Conservation (phyloP, 2,329 filamentous ascomycete genomes). For the Arachnomyces sp. region DNA sequence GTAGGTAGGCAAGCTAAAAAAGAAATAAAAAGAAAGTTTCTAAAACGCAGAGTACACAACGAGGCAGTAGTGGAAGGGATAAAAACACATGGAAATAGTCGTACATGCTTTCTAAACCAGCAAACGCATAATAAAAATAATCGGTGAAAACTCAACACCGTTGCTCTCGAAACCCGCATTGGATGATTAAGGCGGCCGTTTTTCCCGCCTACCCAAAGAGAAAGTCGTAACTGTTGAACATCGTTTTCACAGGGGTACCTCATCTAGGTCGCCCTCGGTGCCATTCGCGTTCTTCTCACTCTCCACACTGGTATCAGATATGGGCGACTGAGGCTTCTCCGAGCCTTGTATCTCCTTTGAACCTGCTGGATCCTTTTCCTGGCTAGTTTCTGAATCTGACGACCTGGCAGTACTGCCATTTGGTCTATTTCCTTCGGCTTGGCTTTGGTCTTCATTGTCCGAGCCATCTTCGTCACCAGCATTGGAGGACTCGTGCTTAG, state of each 20-base stretch:
- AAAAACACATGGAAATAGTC: too few relatives aligned
- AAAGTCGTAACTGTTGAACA: constrained; percentile 15
- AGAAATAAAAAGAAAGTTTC: too few relatives aligned
- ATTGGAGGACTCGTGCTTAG: too few relatives aligned
- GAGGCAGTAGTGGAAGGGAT: too few relatives aligned
- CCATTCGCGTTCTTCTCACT: neutral
- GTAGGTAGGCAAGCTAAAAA: too few relatives aligned
- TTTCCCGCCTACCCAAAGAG: neutral
- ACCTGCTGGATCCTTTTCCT: neutral
- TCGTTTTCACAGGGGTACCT: constrained; percentile 15
- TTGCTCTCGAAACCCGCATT: too few relatives aligned
- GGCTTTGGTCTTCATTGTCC: too few relatives aligned
- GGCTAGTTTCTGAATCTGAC: neutral
- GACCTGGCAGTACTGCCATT: neutral
- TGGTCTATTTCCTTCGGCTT: neutral
- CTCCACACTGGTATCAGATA: neutral
- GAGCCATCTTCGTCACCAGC: too few relatives aligned
- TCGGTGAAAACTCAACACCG: too few relatives aligned
- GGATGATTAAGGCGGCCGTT: neutral
- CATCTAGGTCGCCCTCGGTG: constrained; percentile 8
- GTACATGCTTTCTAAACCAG: too few relatives aligned
- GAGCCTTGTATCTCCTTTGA: neutral
- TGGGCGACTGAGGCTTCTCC: neutral
- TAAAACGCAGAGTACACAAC: too few relatives aligned
- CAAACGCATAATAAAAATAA: too few relatives aligned